Base-by-base conservation (phyloP, 371 early-diverging fungal genomes). In the Apophysomyces trapeziformis region DNA sequence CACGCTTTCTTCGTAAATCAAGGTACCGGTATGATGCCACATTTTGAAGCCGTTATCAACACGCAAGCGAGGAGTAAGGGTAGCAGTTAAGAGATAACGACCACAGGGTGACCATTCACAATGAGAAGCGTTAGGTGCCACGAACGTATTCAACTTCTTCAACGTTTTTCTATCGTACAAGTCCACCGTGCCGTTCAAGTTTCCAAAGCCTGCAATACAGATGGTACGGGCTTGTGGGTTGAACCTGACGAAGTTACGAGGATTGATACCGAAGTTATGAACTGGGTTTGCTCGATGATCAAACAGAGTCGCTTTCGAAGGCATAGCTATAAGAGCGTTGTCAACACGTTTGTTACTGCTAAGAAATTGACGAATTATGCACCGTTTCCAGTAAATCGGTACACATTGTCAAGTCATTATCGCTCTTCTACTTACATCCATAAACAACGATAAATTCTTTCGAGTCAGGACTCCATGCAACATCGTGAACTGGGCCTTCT, bases 1-100 rank as follows among this genome's bases (percentile, higher is more conserved):
- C 38, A 90, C 80, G 54, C 85, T 82, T 58, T 89, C 83, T 71
- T 86, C 72, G 71, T 92, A 90, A 41, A 96, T 88, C 60, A 96
- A 75, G 0, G 87, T 88, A 37, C 98, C 98, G n/a, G 91, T 86
- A 72, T 94, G 94, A 75, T 99, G 96, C 95, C 96, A 96, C 70
- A 99, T 84, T 64, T 92, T 93, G 77, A 94, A 92, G 4, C 98
- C 96, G 71, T 99, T 99, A 78, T 99, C 99, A 13, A 99, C 99
- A 72, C 97, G 93, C 67, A 99, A 84, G 60, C 97, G 90, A 57
- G 93, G 94, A 60, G 96, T 94, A 50, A 96, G 80, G 1, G 94
- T 97, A 35, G 97, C 93, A 16, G 96, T 94, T 84, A 99, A 80
- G 64, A 99, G 77, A 75, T 91, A 91, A 18, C 94, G 85, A 68